Evolutionary conservation across 257 asterid genomes (phyloP), one percentile per base, ranked within the genome.

Genomic region (Parsonsia alboflavescens): DNA sequence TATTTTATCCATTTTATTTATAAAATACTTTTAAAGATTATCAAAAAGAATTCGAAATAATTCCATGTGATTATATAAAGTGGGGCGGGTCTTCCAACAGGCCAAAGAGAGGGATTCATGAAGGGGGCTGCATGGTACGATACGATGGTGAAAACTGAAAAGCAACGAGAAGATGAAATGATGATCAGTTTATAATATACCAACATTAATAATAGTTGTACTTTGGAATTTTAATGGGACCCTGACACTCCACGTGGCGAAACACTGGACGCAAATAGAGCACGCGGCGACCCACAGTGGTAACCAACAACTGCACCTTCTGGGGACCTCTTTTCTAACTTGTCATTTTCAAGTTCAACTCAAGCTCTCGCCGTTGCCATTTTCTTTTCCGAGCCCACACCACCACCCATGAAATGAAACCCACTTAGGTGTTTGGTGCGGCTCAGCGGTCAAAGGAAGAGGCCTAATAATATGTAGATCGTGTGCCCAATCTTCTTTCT

Each of bases 251-350:
- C 70, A 74, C 10, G 82, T 79, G 76, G 79, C 76, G 12, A 26
- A 61, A 68, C 26, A 17, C 54, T 71, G 53, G 75, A 46, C 72
- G 48, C 54, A 80, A 16, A 52, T 24, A 42, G 7, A 59, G 71
- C 73, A 68, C 53, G 76, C 78, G 76, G 39, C 73, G 81, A 72
- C 36, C 69, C 58, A 72, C 54, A n/a, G 21, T 71, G 10, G 58
- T 19, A 15, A 36, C 68, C 56, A 6, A 72, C 44, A 41, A 22
- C 36, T 33, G 50, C 65, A 30, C 48, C 49, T 30, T 44, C 41
- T 56, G 28, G 53, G 52, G 46, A 42, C 63, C 39, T 66, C 17
- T n/a, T 66, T 46, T 46, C 0, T 48, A 9, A 39, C 5, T 39
- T 62, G 21, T 30, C 68, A 5, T 59, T 0, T 10, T 45, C 49